phyloP scores from a whole-genome alignment of 1,139 yeast species.

The Kodamaea ohmeri region DNA sequence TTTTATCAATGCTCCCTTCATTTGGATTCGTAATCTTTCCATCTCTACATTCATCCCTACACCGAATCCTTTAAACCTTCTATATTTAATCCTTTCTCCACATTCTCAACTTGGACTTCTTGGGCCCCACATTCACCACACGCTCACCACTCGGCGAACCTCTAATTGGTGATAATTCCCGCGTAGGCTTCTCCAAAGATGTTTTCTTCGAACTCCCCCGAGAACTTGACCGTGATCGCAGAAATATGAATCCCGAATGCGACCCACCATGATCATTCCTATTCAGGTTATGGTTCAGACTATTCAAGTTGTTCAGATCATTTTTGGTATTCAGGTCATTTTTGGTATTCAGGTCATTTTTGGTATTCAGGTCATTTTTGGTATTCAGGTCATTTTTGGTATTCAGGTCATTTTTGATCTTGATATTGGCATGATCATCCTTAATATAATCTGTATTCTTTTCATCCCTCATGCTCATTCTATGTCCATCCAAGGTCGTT shows the following conservation, averaged over 20 bases:
- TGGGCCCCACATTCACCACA: conserved; percentile 14
- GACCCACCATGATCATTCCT: too few relatives aligned
- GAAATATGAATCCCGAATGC: background rate
- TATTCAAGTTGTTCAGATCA: too few relatives aligned
- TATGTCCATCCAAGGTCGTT: too few relatives aligned
- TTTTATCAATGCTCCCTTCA: too few relatives aligned
- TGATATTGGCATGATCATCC: background rate
- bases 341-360: too few relatives aligned
- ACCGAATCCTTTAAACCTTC: too few relatives aligned
- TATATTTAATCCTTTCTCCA: conserved; percentile 3
- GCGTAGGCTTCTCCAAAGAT: conserved; percentile 3
- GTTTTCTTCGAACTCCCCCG: conserved; percentile 4
- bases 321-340: too few relatives aligned
- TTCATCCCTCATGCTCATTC: background rate
- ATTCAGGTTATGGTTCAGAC: too few relatives aligned
- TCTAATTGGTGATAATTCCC: conserved; percentile 15
- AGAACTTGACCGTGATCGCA: conserved; percentile 2
- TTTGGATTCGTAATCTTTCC: too few relatives aligned
- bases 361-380: too few relatives aligned
- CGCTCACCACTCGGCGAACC: conserved; percentile 17
- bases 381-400: background rate
- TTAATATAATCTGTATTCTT: background rate
- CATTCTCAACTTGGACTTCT: conserved; percentile 15
- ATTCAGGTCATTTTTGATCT: background rate
- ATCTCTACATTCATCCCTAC: too few relatives aligned